Base-by-base conservation (phyloP, 768 basidiomycete genomes). In the Pulveroboletus sp. region DNA sequence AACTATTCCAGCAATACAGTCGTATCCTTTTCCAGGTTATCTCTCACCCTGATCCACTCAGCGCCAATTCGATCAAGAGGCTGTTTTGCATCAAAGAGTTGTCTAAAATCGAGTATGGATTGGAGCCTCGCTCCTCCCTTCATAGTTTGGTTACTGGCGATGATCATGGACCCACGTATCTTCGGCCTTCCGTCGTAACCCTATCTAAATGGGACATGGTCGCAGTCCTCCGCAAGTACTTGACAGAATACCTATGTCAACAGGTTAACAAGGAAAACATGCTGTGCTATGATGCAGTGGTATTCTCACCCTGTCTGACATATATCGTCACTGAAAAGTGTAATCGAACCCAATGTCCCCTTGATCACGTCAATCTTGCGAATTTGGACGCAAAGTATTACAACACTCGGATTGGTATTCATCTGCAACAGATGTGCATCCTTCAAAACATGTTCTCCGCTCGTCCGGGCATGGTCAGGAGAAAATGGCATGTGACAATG, bases 361-460 rank as follows among this genome's bases (percentile, higher is more conserved):
- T 65, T 30, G 63, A 70, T 11, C 78, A 79, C 50, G 39, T 68
- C 24, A 42, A 43, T n/a, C 9, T 57, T 1, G 41, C 64, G 5
- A 53, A 64, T 24, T 44, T 65, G 42, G 62, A 58, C 17, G 31
- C 58, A 2, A 52, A 54, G 9, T 65, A 65, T 54, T 80, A 73
- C 44, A 74, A 76, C 36, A 33, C 52, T 8, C 71, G 73, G 7
- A 59, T 80, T 9, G 63, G 70, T 8, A 59, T 78, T n/a, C 73
- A 77, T 54, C 50, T 83, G 2, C 73, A 73, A 40, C 78, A 81
- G 43, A 73, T 83, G 2, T 55, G 70, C 41, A 77, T 82, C 15
- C 66, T 75, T 32, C 69, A 77, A 32, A 57, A 38, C 3, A 51
- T 60, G 47, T 60, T 57, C 21, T 60, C 55, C 3, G 58, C 47